A percentile compares a stretch with the other conserved stretches of the same genome.
Evolutionary conservation across 1,139 yeast species (phyloP).

Genomic region (Candida albicans): DNA sequence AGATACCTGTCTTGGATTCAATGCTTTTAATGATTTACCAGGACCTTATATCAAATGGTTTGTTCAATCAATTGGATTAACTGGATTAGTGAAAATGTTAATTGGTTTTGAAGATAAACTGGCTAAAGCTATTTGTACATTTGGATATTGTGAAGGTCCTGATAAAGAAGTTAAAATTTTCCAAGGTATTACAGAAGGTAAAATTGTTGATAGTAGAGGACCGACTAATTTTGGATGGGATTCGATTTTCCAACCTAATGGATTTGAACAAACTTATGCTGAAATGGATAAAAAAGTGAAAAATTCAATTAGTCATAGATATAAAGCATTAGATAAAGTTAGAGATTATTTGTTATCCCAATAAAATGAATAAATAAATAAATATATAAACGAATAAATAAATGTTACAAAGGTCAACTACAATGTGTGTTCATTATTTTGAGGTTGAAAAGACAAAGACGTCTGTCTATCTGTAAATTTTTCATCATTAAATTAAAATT

Average conservation of each 20-base stretch:
- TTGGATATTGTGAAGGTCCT: conserved; percentile 87
- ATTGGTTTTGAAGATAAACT: conserved; percentile 78
- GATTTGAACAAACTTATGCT: conserved; percentile 76
- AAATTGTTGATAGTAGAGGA: conserved; percentile 76
- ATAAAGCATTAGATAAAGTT: conserved; percentile 73
- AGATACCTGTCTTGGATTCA: conserved; percentile 88
- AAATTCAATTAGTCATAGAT: conserved; percentile 85
- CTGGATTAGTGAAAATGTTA: conserved; percentile 74
- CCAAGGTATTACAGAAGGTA: conserved; percentile 83
- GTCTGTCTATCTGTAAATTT: too few species aligned
- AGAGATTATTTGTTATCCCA: conserved; percentile 50
- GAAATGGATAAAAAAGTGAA: conserved; percentile 79
- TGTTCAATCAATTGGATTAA: conserved; percentile 66
- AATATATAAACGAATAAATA: too few species aligned
- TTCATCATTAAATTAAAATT: too few species aligned
- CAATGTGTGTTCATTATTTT: too few species aligned
- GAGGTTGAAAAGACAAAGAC: too few species aligned
- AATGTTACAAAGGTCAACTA: too few species aligned
- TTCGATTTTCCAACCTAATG: conserved; percentile 80
- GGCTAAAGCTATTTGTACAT: conserved; percentile 89
- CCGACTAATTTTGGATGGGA: conserved; percentile 93
- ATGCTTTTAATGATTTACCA: conserved; percentile 78
- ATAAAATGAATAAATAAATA: too few species aligned
- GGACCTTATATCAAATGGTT: conserved; percentile 96
- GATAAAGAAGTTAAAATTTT: conserved; percentile 69